Evolutionary conservation across 1,284 basidiomycete species (phyloP), one percentile per base, ranked within the genome.

Genomic region (Malassezia furfur): DNA sequence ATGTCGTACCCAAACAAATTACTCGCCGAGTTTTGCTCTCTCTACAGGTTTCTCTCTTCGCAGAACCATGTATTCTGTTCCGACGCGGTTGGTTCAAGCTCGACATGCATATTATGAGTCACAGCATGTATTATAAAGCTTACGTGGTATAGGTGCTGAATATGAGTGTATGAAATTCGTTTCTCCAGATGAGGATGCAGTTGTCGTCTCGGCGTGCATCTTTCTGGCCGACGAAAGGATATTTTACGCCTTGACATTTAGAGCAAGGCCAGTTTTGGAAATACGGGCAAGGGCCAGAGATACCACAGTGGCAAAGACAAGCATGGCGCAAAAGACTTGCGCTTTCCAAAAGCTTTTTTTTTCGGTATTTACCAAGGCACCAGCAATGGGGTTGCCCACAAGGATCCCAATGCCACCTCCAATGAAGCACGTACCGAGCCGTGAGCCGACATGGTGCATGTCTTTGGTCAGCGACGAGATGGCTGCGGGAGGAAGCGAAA

Each of bases 321-420:
- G 35, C 2, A 31, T 10, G 19, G 32, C 54, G 30, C 54, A 57
- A 32, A 60, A 52, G 21, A 57, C 12, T 38, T 60, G 54, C 19
- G 54, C 51, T 10, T 48, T 48, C 43, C 43, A 51, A 15, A 51
- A 60, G 11, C n/a, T 39, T 5, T 34, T 28, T 9, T 34, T 21
- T 21, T 50, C 47, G 0, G 32, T n/a, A 28, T 62, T 36, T 5
- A 62, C 36, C 6, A 64, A 32, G 21, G 52, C 47, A n/a, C 61
- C 63, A 10, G 60, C 61, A 25, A 57, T 58, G 5, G 63, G 61
- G 14, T 52, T 57, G n/a, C 63, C 63, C n/a, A 63, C 39, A 2
- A 64, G 52, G 9, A 54, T 50, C 5, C 58, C 63, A 25, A 55
- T 9, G 10, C 34, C 32, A 15, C 48, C 45, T 5, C 48, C 4